Evolutionary conservation across 257 asterid species (phyloP).

Genomic region (Nicotiana knightiana): DNA sequence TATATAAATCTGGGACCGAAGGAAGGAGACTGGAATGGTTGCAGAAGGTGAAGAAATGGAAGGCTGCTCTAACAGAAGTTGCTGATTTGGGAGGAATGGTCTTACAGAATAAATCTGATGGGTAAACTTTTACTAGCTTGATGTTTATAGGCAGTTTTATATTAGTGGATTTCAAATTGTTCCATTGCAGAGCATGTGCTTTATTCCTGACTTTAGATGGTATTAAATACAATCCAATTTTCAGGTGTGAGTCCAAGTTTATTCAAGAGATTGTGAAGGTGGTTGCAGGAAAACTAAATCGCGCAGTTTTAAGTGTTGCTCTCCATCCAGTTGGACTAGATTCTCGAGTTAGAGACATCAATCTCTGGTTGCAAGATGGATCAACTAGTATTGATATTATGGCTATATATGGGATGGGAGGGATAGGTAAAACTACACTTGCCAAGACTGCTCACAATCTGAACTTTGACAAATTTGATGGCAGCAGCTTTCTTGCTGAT

Average conservation of each 20-base stretch:
- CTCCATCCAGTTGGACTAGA: constrained; percentile 11
- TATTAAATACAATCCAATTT: neutral
- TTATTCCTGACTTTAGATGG: neutral
- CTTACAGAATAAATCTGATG: constrained; percentile 12
- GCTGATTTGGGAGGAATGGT: constrained; percentile 19
- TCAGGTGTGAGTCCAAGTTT: constrained; percentile 16
- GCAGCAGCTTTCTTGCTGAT: constrained; percentile 16
- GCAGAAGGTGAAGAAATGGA: constrained; percentile 6
- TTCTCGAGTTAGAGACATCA: constrained; percentile 10
- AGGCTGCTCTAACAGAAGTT: constrained; percentile 13
- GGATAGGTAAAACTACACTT: constrained; percentile 15
- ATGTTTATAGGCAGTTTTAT: neutral
- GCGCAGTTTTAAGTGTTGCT: neutral
- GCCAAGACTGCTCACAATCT: constrained; percentile 5
- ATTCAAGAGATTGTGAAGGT: constrained; percentile 15
- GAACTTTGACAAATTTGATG: constrained; percentile 7
- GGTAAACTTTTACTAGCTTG: constrained; percentile 1
- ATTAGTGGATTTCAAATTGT: neutral
- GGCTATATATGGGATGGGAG: constrained; percentile 14
- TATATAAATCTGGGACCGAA: neutral
- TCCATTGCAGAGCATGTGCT: neutral
- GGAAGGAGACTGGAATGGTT: constrained; percentile 3
- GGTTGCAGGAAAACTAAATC: constrained; percentile 9
- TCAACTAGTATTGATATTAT: neutral
- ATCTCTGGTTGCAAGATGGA: constrained; percentile 11